phyloP scores from a whole-genome alignment of 352 stramenopile genomes.

The Phytophthora nicotianae region DNA sequence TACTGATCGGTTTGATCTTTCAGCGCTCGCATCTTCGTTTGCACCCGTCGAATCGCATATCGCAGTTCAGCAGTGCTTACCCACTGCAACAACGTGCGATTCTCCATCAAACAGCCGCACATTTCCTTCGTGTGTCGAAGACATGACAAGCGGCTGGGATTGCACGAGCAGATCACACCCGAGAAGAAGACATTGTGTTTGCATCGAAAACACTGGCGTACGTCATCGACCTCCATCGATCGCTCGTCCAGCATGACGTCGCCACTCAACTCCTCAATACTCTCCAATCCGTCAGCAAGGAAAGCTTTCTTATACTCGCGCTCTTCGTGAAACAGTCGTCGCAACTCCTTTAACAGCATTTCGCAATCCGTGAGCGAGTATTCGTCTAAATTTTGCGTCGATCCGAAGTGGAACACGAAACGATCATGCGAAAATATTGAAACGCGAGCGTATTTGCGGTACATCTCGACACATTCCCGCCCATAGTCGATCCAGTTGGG shows the following conservation, averaged over 20 bases:
- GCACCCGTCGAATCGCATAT: conserved; percentile 74
- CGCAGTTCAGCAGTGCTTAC: conserved; percentile 61
- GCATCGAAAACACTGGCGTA: conserved; percentile 71
- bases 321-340: conserved; percentile 75
- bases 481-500: conserved; percentile 88
- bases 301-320: conserved; percentile 65
- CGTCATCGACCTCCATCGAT: conserved; percentile 76
- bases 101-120: conserved; percentile 61
- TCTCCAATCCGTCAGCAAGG: conserved; percentile 44
- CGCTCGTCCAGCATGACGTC: conserved; percentile 76
- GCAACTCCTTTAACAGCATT: conserved; percentile 68
- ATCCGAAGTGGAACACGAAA: conserved; percentile 82
- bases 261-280: conserved; percentile 61
- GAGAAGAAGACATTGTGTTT: conserved; percentile 87
- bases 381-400: conserved; percentile 66
- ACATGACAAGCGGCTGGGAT: conserved; percentile 61
- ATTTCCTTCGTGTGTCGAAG: conserved; percentile 67
- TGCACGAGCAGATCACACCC: conserved; percentile 71
- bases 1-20: conserved; percentile 14
- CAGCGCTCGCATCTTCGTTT: conserved; percentile 61
- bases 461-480: conserved; percentile 70
- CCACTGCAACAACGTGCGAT: conserved; percentile 72
- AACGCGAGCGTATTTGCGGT: conserved; percentile 58
- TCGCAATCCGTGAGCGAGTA: conserved; percentile 65
- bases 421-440: conserved; percentile 86